phyloP scores from a whole-genome alignment of 2,329 filamentous ascomycete species.

The Fusarium duplospermum region DNA sequence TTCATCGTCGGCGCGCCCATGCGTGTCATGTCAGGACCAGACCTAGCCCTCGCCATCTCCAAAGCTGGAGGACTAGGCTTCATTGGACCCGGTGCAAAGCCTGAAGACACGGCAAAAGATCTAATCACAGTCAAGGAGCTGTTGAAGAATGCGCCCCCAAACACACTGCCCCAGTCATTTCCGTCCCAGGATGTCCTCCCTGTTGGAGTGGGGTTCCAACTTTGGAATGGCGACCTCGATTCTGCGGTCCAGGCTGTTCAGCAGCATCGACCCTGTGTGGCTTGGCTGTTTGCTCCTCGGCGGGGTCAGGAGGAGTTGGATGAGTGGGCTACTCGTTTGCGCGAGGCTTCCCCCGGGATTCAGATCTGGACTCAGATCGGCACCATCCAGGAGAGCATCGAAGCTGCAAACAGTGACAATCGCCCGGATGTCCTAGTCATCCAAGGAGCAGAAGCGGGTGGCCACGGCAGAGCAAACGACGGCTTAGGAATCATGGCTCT shows the following conservation, averaged over 20 bases:
- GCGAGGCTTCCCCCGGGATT: conserved; percentile 53
- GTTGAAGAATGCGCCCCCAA: conserved; percentile 22
- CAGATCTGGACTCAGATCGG: conserved; percentile 67
- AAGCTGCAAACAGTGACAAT: conserved; percentile 49
- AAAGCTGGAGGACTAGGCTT: conserved; percentile 77
- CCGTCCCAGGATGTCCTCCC: conserved; percentile 48
- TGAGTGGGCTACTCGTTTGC: conserved; percentile 59
- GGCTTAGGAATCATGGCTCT: conserved; percentile 59
- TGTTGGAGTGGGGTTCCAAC: conserved; percentile 56
- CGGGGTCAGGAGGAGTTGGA: conserved; percentile 51
- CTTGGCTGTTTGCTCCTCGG: conserved; percentile 58
- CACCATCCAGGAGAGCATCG: conserved; percentile 58
- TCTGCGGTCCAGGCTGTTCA: conserved; percentile 46
- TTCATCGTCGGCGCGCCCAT: conserved; percentile 75
- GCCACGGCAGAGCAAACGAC: conserved; percentile 60
- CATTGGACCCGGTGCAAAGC: conserved; percentile 54
- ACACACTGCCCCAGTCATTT: conserved; percentile 17
- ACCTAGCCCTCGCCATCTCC: conserved; percentile 71
- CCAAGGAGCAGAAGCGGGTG: conserved; percentile 66
- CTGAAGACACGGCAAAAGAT: conserved; percentile 47
- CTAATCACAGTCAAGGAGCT: conserved; percentile 45
- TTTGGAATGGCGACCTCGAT: conserved; percentile 58
- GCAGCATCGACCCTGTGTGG: conserved; percentile 51
- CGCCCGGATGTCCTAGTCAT: conserved; percentile 63
- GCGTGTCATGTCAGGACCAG: conserved; percentile 68